These are phyloP conservation scores for Apophysomyces ossiformis DNA, from an alignment of 371 early-diverging fungal species.

Conservation along the genomic window DNA sequence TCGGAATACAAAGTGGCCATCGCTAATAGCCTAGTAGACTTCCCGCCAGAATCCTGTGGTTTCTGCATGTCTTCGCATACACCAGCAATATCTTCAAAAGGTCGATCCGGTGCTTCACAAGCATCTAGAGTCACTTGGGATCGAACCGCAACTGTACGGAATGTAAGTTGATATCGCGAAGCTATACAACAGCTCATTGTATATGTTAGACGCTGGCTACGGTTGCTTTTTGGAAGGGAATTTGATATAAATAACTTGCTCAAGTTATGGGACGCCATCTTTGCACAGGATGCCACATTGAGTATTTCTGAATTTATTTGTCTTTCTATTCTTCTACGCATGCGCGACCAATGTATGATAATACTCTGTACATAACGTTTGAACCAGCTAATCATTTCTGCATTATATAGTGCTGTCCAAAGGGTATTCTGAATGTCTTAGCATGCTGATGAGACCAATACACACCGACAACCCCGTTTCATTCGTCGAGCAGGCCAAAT, in stretches of 20 bases:
- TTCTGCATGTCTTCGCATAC: constrained; percentile 71
- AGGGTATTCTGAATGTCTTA: constrained; percentile 80
- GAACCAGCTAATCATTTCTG: neutral
- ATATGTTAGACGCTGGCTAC: constrained; percentile 80
- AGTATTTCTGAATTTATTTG: constrained; percentile 84
- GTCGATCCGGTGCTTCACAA: constrained; percentile 73
- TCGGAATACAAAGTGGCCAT: neutral
- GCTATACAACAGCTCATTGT: neutral
- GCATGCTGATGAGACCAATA: constrained; percentile 79
- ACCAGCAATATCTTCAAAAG: constrained; percentile 68
- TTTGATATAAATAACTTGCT: constrained; percentile 75
- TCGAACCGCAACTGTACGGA: constrained; percentile 94
- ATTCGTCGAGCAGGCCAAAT: constrained; percentile 70
- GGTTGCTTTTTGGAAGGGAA: constrained; percentile 92
- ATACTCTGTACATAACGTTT: neutral
- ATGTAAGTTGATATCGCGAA: constrained; percentile 59
- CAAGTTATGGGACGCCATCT: constrained; percentile 88
- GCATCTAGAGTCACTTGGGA: constrained; percentile 73
- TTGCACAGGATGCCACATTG: constrained; percentile 77
- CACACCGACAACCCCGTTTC: constrained; percentile 57
- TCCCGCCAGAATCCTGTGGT: constrained; percentile 71
- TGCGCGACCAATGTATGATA: constrained; percentile 76
- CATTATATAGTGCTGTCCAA: constrained; percentile 61
- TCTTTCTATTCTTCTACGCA: constrained; percentile 71
- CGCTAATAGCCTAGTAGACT: constrained; percentile 9